Percentiles rank a stretch among this genome's conserved stretches.
Evolutionary conservation across 805 yeast genomes (phyloP).

Genomic region (Nakazawaea ambrosiae): DNA sequence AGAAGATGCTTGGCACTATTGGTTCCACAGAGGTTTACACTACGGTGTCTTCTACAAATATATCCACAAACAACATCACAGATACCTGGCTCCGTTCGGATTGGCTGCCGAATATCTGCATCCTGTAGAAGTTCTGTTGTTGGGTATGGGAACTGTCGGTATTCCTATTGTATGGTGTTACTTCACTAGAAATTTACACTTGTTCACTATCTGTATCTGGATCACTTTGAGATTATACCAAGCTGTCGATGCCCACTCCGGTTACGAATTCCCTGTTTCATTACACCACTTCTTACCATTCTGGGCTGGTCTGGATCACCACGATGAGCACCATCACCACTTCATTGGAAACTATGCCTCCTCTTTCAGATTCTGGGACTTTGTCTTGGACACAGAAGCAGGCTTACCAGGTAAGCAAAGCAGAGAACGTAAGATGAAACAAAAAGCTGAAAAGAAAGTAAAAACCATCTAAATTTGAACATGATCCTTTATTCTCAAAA

Average conservation of each 20-base stretch:
- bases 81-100: constrained; percentile 97
- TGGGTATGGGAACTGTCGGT: constrained; percentile 96
- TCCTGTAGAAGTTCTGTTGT: constrained; percentile 83
- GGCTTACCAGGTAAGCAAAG: constrained; percentile 72
- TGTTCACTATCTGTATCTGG: constrained; percentile 88
- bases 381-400: constrained; percentile 78
- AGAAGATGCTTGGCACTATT: constrained; percentile 97
- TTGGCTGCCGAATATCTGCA: constrained; percentile 97
- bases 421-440: constrained; percentile 61
- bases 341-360: constrained; percentile 95
- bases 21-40: constrained; percentile 89
- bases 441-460: constrained; percentile 42
- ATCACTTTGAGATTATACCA: constrained; percentile 82
- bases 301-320: constrained; percentile 99
- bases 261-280: constrained; percentile 97
- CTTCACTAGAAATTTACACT: constrained; percentile 69
- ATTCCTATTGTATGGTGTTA: constrained; percentile 82
- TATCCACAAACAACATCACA: constrained; percentile 96
- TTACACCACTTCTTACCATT: constrained; percentile 86
- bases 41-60: constrained; percentile 83
- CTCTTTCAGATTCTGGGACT: constrained; percentile 96
- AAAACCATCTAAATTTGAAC: constrained; percentile 16
- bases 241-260: constrained; percentile 97
- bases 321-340: constrained; percentile 94
- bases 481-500: background rate